Conservation (phyloP, 768 basidiomycete species). For the Lactifluus piperatus region DNA sequence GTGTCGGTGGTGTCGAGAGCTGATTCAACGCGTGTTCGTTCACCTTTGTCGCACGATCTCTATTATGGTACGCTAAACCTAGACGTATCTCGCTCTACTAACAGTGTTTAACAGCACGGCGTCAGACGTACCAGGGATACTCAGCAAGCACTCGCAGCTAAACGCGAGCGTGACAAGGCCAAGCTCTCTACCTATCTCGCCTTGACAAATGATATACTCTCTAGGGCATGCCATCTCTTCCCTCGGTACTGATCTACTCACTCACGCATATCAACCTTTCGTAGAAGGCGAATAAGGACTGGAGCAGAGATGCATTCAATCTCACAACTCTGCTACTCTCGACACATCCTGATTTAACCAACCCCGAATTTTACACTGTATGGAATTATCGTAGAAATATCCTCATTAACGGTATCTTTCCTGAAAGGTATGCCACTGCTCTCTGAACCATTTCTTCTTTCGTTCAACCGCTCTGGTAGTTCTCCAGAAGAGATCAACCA, state of each 20-base stretch:
- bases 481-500: constrained; percentile 51
- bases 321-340: constrained; percentile 70
- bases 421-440: constrained; percentile 39
- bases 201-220: constrained; percentile 53
- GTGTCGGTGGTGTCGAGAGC: neutral
- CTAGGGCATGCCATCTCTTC: constrained; percentile 40
- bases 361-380: constrained; percentile 93
- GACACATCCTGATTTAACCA: constrained; percentile 32
- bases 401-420: constrained; percentile 62
- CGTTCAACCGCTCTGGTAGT: constrained; percentile 30
- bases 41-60: neutral
- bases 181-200: constrained; percentile 72
- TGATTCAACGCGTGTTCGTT: neutral
- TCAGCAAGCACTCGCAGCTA: constrained; percentile 53
- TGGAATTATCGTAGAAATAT: constrained; percentile 94
- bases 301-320: constrained; percentile 65
- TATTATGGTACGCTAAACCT: neutral
- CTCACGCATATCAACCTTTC: neutral
- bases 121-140: constrained; percentile 56
- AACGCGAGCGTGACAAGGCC: constrained; percentile 57
- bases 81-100: neutral
- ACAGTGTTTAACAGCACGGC: constrained; percentile 42
- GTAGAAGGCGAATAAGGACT: constrained; percentile 66
- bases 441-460: neutral
- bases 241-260: constrained; percentile 11